phyloP scores from a whole-genome alignment of 208 protist genomes.

The Leishmania mexicana region DNA sequence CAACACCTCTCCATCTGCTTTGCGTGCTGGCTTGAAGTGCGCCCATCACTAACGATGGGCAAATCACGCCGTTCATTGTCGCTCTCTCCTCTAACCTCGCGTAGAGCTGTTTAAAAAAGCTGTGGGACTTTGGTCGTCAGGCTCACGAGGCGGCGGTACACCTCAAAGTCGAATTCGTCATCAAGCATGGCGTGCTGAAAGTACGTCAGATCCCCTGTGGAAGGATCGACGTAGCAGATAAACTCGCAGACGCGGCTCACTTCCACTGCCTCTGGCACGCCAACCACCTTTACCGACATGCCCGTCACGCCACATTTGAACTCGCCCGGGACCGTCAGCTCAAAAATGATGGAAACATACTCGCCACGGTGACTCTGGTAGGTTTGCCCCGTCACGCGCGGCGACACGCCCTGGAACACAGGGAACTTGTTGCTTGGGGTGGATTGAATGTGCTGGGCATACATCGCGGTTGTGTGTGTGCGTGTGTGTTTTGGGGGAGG shows the following conservation, averaged over 20 bases:
- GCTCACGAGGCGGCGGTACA: slow-evolving; percentile 80
- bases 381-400: slow-evolving; percentile 75
- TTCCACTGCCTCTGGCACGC: slow-evolving; percentile 68
- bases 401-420: slow-evolving; percentile 79
- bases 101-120: slow-evolving; percentile 61
- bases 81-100: not conserved
- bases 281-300: slow-evolving; percentile 60
- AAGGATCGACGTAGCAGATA: slow-evolving; percentile 88
- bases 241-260: slow-evolving; percentile 92
- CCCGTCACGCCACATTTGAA: slow-evolving; percentile 73
- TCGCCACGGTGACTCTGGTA: slow-evolving; percentile 74
- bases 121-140: slow-evolving; percentile 81
- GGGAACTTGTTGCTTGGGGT: slow-evolving; percentile 50
- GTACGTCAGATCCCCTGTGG: slow-evolving; percentile 76
- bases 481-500: not conserved
- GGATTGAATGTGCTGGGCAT: slow-evolving; percentile 28
- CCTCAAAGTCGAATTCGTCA: slow-evolving; percentile 92
- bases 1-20: not conserved
- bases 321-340: slow-evolving; percentile 74
- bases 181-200: slow-evolving; percentile 86
- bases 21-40: not conserved
- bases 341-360: slow-evolving; percentile 87
- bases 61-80: not conserved
- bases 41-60: not conserved
- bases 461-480: slow-evolving; percentile 22